Percentiles rank a stretch among this genome's conserved stretches.
These are phyloP conservation scores for Bryoerythrophyllum caledonicum DNA, from an alignment of 225 moss, liverwort and hornwort genomes.

Conservation along the genomic window DNA sequence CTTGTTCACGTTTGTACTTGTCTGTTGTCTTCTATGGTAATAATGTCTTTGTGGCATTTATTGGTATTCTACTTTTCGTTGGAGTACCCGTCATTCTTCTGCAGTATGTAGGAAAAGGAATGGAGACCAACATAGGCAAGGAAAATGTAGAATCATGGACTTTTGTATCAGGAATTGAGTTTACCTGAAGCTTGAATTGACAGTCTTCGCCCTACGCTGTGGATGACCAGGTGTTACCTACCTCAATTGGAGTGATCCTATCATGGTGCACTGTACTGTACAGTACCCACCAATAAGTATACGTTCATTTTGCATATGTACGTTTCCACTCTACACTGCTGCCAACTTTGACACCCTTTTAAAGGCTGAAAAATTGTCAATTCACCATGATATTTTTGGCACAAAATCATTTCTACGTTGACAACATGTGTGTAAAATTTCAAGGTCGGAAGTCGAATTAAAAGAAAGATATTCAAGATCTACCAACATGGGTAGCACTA, in stretches of 20 bases:
- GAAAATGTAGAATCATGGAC: not conserved
- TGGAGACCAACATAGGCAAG: not conserved
- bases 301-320: too few relatives aligned
- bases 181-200: slow-evolving; percentile 22
- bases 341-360: too few relatives aligned
- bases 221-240: slow-evolving; percentile 24
- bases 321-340: too few relatives aligned
- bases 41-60: not conserved
- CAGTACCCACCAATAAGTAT: too few relatives aligned
- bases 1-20: not conserved
- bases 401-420: too few relatives aligned
- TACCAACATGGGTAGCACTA: too few relatives aligned
- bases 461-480: too few relatives aligned
- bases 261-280: not conserved
- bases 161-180: not conserved
- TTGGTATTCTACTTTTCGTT: slow-evolving; percentile 3
- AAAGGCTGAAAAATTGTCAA: too few relatives aligned
- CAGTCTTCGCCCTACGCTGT: slow-evolving; percentile 18
- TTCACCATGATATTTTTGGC: too few relatives aligned
- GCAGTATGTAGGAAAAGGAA: not conserved
- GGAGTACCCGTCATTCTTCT: not conserved
- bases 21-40: not conserved
- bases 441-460: too few relatives aligned
- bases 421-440: too few relatives aligned
- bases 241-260: slow-evolving; percentile 4